Percentiles rank a stretch among this genome's conserved stretches.
These are phyloP conservation scores for Perkinsus chesapeaki DNA, from an alignment of 169 alveolate species.

Conservation along the genomic window DNA sequence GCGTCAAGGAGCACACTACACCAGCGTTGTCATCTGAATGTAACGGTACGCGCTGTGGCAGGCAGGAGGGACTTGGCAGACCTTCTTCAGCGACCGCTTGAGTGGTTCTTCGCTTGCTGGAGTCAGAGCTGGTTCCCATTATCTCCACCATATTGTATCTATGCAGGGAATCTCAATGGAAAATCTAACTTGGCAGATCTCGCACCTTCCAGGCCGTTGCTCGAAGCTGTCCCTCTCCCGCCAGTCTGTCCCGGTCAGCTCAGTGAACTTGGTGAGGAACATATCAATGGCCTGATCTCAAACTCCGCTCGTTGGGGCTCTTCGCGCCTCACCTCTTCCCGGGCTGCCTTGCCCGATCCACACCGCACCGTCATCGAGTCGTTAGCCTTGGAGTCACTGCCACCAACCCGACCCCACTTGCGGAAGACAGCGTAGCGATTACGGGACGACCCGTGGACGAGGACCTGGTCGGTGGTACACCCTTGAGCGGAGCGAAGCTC, in stretches of 20 bases:
- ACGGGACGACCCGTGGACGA: neutral
- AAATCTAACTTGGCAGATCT: neutral
- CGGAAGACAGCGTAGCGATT: neutral
- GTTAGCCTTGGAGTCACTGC: neutral
- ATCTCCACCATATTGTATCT: neutral
- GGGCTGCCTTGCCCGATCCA: neutral
- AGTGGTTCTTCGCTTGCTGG: neutral
- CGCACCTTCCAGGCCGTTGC: neutral
- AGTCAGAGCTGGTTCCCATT: neutral
- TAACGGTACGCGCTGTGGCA: neutral
- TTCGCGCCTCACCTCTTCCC: neutral
- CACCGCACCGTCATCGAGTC: neutral
- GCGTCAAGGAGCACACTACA: neutral
- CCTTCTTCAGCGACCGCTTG: neutral
- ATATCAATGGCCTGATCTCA: neutral
- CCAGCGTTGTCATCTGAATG: neutral
- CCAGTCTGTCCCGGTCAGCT: neutral
- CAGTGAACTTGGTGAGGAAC: neutral
- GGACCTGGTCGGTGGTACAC: neutral
- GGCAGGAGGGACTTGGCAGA: neutral
- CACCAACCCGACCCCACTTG: neutral
- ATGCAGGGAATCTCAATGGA: neutral
- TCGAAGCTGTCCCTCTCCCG: neutral
- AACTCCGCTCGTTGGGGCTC: neutral
- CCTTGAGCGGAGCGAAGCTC: neutral